Evolutionary conservation across 2,329 filamentous ascomycete species (phyloP).

Genomic region (Cladophialophora carrionii): DNA sequence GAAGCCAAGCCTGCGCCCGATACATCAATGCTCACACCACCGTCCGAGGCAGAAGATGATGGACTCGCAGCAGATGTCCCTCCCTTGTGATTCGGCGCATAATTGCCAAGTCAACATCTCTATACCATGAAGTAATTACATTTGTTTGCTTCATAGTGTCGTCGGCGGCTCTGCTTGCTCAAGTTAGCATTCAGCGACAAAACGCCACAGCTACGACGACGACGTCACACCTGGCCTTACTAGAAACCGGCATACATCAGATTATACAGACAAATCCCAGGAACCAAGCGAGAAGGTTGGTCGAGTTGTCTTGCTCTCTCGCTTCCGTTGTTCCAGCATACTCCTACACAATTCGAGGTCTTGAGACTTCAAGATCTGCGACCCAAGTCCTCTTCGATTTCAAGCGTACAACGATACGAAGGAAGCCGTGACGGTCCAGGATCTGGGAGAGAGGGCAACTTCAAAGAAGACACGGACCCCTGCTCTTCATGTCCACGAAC

Average conservation of each 20-base stretch:
- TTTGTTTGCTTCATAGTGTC: background rate
- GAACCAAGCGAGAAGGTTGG: background rate
- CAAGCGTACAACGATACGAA: background rate
- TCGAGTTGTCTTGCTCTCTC: background rate
- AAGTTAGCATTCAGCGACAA: background rate
- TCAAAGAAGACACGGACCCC: constrained; percentile 17
- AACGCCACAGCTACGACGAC: background rate
- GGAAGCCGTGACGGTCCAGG: constrained; percentile 10
- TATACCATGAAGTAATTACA: background rate
- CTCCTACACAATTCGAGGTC: background rate
- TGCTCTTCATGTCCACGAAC: constrained; percentile 22
- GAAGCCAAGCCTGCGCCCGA: constrained; percentile 5
- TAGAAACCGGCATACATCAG: background rate
- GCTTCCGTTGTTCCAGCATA: background rate
- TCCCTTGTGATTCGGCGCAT: constrained; percentile 17
- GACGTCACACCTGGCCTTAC: background rate
- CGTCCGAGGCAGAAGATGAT: constrained; percentile 33
- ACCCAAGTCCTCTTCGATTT: background rate
- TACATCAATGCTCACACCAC: constrained; percentile 30
- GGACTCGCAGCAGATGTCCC: constrained; percentile 24
- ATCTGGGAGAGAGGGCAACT: background rate
- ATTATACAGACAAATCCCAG: background rate
- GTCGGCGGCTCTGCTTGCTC: background rate
- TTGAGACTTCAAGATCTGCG: background rate
- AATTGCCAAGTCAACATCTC: constrained; percentile 9